Evolutionary conservation across 371 early-diverging fungal species (phyloP).

Genomic region (Saksenaea oblongispora): DNA sequence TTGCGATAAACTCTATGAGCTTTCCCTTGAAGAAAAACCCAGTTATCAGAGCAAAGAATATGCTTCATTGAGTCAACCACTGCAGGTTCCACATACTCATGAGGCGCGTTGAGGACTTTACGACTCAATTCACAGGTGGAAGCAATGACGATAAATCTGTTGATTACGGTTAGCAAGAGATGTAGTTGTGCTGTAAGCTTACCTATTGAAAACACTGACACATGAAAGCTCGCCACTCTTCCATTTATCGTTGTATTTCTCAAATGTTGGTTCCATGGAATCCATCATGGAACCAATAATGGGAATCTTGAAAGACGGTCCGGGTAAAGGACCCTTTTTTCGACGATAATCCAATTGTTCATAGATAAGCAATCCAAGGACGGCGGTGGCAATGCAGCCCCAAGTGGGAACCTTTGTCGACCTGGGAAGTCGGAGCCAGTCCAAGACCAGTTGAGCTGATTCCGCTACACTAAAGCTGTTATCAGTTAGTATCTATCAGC

Average conservation of each 20-base stretch:
- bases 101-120: conserved; percentile 26
- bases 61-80: conserved; percentile 31
- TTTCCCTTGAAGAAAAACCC: conserved; percentile 32
- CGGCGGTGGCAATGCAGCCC: conserved; percentile 9
- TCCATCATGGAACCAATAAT: conserved; percentile 32
- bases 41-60: conserved; percentile 26
- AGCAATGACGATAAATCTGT: conserved; percentile 34
- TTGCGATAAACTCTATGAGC: conserved; percentile 22
- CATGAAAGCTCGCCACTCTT: conserved; percentile 31
- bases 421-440: neutral
- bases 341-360: conserved; percentile 25
- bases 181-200: neutral
- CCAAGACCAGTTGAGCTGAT: neutral
- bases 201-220: conserved; percentile 32
- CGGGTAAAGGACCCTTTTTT: conserved; percentile 29
- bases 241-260: conserved; percentile 31
- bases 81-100: conserved; percentile 20
- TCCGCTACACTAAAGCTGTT: neutral
- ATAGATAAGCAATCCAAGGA: conserved; percentile 21
- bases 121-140: conserved; percentile 31
- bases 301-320: conserved; percentile 26
- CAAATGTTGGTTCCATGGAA: conserved; percentile 31
- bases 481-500: too few species aligned
- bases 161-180: neutral
- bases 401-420: neutral